A percentile compares a stretch with the other conserved stretches of the same genome.
These are phyloP conservation scores for Cairneyella variabilis DNA, from an alignment of 495 filamentous ascomycete genomes.

Conservation along the genomic window DNA sequence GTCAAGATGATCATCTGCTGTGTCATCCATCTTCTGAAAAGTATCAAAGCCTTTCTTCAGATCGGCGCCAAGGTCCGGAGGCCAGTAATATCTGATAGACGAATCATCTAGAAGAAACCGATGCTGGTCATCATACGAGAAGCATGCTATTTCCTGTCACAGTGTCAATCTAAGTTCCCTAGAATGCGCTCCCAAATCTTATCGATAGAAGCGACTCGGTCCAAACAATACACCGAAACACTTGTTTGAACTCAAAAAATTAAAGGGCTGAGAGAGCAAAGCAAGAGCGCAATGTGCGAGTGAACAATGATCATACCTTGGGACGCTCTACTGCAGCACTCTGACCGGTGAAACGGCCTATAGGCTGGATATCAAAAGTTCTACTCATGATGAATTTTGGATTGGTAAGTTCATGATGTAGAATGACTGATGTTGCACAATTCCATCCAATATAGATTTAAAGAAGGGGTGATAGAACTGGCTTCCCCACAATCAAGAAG, in stretches of 20 bases:
- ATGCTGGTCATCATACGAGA: slow-evolving; percentile 85
- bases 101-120: slow-evolving; percentile 70
- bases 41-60: slow-evolving; percentile 76
- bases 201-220: neutral
- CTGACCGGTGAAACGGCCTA: slow-evolving; percentile 54
- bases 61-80: slow-evolving; percentile 64
- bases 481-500: slow-evolving; percentile 10
- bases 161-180: neutral
- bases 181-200: neutral
- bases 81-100: slow-evolving; percentile 84
- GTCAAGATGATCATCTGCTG: slow-evolving; percentile 82
- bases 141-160: slow-evolving; percentile 75
- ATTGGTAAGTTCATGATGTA: neutral
- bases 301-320: slow-evolving; percentile 43
- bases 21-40: slow-evolving; percentile 80
- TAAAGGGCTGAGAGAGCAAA: too few relatives aligned
- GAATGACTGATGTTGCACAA: too few relatives aligned
- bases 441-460: too few relatives aligned
- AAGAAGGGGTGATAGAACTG: neutral
- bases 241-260: too few relatives aligned
- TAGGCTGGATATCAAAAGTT: slow-evolving; percentile 59
- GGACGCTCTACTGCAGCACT: slow-evolving; percentile 64
- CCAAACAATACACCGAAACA: neutral
- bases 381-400: slow-evolving; percentile 26
- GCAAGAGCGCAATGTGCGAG: neutral